Conservation (phyloP, 805 yeast species). For the Wickerhamiella kurtzmanii region DNA sequence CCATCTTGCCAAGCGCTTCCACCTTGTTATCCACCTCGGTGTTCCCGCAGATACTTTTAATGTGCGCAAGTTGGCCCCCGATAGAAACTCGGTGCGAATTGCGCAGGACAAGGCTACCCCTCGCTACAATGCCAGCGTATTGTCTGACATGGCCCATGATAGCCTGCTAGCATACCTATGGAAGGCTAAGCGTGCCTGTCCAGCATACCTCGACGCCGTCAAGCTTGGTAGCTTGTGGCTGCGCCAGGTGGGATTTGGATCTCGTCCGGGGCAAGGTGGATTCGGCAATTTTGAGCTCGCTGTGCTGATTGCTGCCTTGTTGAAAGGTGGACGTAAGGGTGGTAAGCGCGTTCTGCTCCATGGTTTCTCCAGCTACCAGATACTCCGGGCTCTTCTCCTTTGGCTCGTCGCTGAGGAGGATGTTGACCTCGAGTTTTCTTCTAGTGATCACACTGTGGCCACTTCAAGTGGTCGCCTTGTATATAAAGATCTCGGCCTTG, state of each 20-base stretch:
- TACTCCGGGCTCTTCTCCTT: constrained; percentile 77
- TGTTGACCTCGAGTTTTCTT: constrained; percentile 1
- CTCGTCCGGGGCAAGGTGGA: constrained; percentile 55
- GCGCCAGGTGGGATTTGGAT: constrained; percentile 67
- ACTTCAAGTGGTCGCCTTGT: constrained; percentile 8
- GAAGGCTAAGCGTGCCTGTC: constrained; percentile 40
- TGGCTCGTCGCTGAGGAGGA: constrained; percentile 48
- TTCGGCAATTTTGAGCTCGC: constrained; percentile 91
- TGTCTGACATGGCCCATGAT: constrained; percentile 55
- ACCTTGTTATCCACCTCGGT: constrained; percentile 60
- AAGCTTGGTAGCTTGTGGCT: constrained; percentile 83
- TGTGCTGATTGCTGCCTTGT: constrained; percentile 60
- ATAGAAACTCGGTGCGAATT: constrained; percentile 61
- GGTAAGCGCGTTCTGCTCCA: constrained; percentile 67
- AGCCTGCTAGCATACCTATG: constrained; percentile 64
- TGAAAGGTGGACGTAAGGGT: constrained; percentile 58
- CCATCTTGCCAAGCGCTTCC: constrained; percentile 33
- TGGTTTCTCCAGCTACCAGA: constrained; percentile 87
- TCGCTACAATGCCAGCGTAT: constrained; percentile 66
- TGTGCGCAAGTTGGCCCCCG: constrained; percentile 59
- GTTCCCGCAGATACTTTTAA: constrained; percentile 63
- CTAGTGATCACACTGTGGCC: background rate
- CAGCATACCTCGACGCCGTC: constrained; percentile 76
- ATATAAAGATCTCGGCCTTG: constrained; percentile 36
- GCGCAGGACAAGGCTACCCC: constrained; percentile 48